Percentiles rank a stretch among this genome's conserved stretches.
Evolutionary conservation across 2,329 filamentous ascomycete genomes (phyloP).

Genomic region (Colletotrichum phormii): DNA sequence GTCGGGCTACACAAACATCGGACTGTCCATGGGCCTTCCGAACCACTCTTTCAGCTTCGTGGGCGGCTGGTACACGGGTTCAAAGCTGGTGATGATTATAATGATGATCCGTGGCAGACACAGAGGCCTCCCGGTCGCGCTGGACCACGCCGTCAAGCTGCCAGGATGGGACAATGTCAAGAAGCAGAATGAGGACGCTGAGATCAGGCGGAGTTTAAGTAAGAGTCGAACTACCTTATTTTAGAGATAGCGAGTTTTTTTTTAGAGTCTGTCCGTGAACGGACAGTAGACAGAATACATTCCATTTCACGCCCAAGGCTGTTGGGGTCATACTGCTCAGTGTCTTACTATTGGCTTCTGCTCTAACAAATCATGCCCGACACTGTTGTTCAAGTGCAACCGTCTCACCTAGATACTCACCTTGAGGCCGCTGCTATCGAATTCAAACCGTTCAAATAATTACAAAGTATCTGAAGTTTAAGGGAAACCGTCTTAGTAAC

Average conservation of each 20-base stretch:
- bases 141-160: conserved; percentile 64
- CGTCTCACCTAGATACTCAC: too few species aligned
- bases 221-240: conserved; percentile 2
- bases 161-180: conserved; percentile 47
- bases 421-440: too few species aligned
- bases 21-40: conserved; percentile 68
- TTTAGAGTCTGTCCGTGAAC: not conserved
- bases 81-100: conserved; percentile 67
- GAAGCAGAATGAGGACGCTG: conserved; percentile 44
- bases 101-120: conserved; percentile 69
- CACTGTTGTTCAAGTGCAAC: too few species aligned
- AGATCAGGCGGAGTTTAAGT: conserved; percentile 12
- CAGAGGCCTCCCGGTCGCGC: conserved; percentile 65
- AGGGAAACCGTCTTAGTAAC: too few species aligned
- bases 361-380: too few species aligned
- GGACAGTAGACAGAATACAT: too few species aligned
- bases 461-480: too few species aligned
- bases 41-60: conserved; percentile 65
- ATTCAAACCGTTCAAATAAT: too few species aligned
- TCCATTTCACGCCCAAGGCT: too few species aligned
- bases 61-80: conserved; percentile 64
- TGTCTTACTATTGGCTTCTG: too few species aligned
- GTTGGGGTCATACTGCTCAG: too few species aligned
- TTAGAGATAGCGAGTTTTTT: not conserved
- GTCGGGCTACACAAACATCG: conserved; percentile 70